Base-by-base conservation (phyloP, 495 filamentous ascomycete species). In the Pseudotulostoma volvatum region DNA sequence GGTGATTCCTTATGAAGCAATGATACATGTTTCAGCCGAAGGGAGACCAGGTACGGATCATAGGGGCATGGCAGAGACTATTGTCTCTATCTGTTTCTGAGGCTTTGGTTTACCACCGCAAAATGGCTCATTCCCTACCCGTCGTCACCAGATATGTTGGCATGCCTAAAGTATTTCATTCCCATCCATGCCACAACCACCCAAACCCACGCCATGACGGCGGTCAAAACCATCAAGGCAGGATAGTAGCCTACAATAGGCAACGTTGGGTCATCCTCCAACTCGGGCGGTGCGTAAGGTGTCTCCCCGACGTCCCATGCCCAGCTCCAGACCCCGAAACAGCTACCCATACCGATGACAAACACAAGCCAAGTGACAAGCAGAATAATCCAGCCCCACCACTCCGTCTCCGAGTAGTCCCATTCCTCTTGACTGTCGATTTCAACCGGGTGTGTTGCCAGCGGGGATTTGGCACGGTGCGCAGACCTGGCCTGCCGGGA, bases 91-190 rank as follows among this genome's bases (percentile, higher is more conserved):
- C 4, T 34, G 32, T 34, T 34, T n/a, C n/a, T n/a, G n/a, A n/a
- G n/a, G n/a, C n/a, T n/a, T n/a, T n/a, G n/a, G n/a, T n/a, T n/a
- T n/a, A n/a, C n/a, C n/a, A n/a, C n/a, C n/a, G n/a, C n/a, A 41
- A 41, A 20, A 44, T 14, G 17, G 16, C 31, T 13, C 9, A 23
- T 38, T 20, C 39, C 37, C 64, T 45, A 67, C 49, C 56, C 64
- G 52, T 72, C 68, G 14, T 72, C 68, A 7, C 67, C 67, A 4
- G 61, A 60, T 48, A 95, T 92, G 60, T 93, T 90, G 4, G 90
- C 88, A 70, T 97, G 90, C 50, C 83, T 77, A 50, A 97, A 97
- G 59, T 95, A 96, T 58, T 97, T 97, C 88, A 97, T 95, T 3
- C 90, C 90, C 14, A 94, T 73, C 90, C 90, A 97, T 9, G 92